These are phyloP conservation scores for Ceratocystis cacaofunesta DNA, from an alignment of 2,329 filamentous ascomycete species.

Conservation along the genomic window DNA sequence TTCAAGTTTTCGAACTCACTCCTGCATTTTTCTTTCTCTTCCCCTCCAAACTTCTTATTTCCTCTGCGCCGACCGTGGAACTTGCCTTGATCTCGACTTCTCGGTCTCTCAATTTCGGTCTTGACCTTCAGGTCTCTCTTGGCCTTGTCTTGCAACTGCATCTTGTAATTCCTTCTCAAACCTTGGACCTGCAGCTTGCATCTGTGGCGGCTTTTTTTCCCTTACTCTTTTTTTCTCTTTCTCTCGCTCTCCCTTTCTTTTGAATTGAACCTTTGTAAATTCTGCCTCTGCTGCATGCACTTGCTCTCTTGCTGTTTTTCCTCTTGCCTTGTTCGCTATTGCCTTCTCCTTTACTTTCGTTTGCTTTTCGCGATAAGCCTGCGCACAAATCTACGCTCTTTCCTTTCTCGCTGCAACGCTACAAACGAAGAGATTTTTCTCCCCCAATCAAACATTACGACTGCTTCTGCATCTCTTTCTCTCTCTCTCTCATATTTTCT, in stretches of 20 bases:
- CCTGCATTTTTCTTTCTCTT: neutral
- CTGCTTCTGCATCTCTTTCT: neutral
- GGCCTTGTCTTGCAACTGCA: neutral
- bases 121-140: slow-evolving; percentile 1
- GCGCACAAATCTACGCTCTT: slow-evolving; percentile 4
- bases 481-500: neutral
- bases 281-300: neutral
- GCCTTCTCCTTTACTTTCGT: neutral
- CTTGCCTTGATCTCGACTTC: neutral
- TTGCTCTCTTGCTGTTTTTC: neutral
- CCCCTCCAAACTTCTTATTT: neutral
- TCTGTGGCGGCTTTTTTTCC: neutral
- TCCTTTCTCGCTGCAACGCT: neutral
- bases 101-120: neutral
- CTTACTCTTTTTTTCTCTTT: neutral
- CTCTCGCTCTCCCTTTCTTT: neutral
- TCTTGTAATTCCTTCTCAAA: slow-evolving; percentile 4
- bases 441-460: neutral
- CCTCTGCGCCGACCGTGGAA: neutral
- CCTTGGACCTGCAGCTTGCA: slow-evolving; percentile 3
- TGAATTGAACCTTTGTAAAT: neutral
- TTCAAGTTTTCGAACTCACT: neutral
- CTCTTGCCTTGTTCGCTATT: neutral
- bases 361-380: slow-evolving; percentile 1
- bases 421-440: neutral